These are phyloP conservation scores for Hypoxylon sp. DNA, from an alignment of 2,329 filamentous ascomycete genomes.

Conservation along the genomic window DNA sequence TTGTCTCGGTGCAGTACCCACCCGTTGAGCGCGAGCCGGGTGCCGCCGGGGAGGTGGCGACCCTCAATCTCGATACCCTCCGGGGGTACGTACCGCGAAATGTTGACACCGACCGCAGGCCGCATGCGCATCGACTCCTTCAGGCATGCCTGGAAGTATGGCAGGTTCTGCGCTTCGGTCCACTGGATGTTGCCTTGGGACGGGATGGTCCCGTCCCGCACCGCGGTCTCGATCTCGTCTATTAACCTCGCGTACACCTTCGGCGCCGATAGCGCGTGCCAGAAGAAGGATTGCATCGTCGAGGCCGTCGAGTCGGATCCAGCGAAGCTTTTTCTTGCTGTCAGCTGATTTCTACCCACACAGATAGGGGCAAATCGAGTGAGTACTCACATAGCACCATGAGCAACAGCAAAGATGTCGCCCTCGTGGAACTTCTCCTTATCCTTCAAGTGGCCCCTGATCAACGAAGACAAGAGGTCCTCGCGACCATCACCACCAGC, in stretches of 20 bases:
- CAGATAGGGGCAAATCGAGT: neutral
- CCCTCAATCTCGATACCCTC: constrained; percentile 66
- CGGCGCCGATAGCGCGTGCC: constrained; percentile 60
- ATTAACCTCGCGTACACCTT: constrained; percentile 57
- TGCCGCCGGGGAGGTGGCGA: constrained; percentile 64
- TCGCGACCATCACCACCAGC: constrained; percentile 59
- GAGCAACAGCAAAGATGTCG: constrained; percentile 68
- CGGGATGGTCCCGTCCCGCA: constrained; percentile 52
- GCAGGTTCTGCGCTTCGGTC: constrained; percentile 61
- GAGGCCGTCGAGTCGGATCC: constrained; percentile 72
- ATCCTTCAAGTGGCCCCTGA: constrained; percentile 65
- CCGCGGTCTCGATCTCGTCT: constrained; percentile 60
- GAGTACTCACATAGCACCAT: constrained; percentile 65
- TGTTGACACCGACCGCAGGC: constrained; percentile 67
- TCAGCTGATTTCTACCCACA: constrained; percentile 6
- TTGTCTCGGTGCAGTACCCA: constrained; percentile 66
- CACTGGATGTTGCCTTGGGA: constrained; percentile 60
- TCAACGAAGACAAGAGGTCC: constrained; percentile 64
- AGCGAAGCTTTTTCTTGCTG: constrained; percentile 59
- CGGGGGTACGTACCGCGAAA: constrained; percentile 63
- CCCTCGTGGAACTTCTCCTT: constrained; percentile 61
- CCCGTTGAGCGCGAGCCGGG: constrained; percentile 65
- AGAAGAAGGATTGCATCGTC: constrained; percentile 69
- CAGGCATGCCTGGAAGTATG: constrained; percentile 69
- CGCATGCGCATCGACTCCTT: constrained; percentile 68